phyloP scores from a whole-genome alignment of 2,329 filamentous ascomycete species.

The Neospermospora avenae region DNA sequence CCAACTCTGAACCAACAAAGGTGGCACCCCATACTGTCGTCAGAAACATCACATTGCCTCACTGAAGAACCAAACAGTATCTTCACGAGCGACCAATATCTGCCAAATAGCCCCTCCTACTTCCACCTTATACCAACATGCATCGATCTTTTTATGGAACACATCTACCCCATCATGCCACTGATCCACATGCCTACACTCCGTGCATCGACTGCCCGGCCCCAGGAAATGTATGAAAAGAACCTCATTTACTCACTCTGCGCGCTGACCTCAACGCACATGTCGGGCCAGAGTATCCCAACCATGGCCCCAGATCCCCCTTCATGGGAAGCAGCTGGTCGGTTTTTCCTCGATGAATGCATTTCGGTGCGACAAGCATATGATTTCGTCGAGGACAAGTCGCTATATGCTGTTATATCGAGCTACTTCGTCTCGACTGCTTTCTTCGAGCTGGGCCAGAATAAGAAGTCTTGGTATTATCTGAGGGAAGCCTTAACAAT shows the following conservation, averaged over 20 bases:
- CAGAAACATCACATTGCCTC: slow-evolving; percentile 35
- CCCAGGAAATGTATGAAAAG: slow-evolving; percentile 39
- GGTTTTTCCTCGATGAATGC: slow-evolving; percentile 56
- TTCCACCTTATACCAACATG: slow-evolving; percentile 50
- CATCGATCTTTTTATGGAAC: slow-evolving; percentile 58
- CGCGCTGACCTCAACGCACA: slow-evolving; percentile 51
- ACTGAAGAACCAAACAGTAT: slow-evolving; percentile 39
- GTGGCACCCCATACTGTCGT: slow-evolving; percentile 32
- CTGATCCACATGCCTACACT: slow-evolving; percentile 56
- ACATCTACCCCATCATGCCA: slow-evolving; percentile 63
- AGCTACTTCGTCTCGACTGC: slow-evolving; percentile 60
- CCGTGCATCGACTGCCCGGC: slow-evolving; percentile 45
- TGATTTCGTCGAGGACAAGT: slow-evolving; percentile 55
- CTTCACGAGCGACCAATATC: slow-evolving; percentile 40
- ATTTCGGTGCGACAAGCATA: slow-evolving; percentile 52
- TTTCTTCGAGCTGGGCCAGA: slow-evolving; percentile 59
- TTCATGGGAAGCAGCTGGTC: slow-evolving; percentile 48
- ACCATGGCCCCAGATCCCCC: slow-evolving; percentile 36
- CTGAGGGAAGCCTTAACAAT: slow-evolving; percentile 59
- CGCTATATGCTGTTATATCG: slow-evolving; percentile 55
- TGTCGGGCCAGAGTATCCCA: slow-evolving; percentile 42
- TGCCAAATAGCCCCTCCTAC: slow-evolving; percentile 46
- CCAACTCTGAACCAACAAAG: slow-evolving; percentile 16
- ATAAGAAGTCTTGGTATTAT: slow-evolving; percentile 57
- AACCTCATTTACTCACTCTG: slow-evolving; percentile 55